Conservation (phyloP, 768 basidiomycete species). For the Xerocomellus amylosporus region DNA sequence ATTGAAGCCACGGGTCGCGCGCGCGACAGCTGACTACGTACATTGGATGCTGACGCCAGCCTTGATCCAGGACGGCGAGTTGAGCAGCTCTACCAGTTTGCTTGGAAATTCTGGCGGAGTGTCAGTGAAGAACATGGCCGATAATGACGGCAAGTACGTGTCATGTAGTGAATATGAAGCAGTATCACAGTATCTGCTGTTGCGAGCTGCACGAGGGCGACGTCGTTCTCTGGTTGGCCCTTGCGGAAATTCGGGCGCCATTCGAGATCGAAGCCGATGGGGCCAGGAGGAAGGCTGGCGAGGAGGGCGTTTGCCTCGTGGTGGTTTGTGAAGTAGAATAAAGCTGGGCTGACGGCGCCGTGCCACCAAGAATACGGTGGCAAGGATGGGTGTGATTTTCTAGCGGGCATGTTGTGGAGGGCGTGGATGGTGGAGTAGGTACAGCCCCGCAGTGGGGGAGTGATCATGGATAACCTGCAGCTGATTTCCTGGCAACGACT, state of each 20-base stretch:
- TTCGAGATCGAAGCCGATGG: slow-evolving; percentile 72
- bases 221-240: slow-evolving; percentile 57
- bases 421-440: slow-evolving; percentile 10
- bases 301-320: slow-evolving; percentile 22
- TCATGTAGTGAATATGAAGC: slow-evolving; percentile 64
- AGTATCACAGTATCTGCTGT: slow-evolving; percentile 53
- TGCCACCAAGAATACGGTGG: slow-evolving; percentile 25
- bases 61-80: slow-evolving; percentile 54
- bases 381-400: background rate
- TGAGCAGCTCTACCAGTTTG: slow-evolving; percentile 50
- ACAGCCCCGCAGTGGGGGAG: slow-evolving; percentile 1
- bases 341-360: slow-evolving; percentile 6
- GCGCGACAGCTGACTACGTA: slow-evolving; percentile 26
- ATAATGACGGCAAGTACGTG: slow-evolving; percentile 24
- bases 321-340: slow-evolving; percentile 38
- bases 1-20: background rate
- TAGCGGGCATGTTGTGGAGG: background rate
- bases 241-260: slow-evolving; percentile 66
- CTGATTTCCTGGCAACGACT: slow-evolving; percentile 1
- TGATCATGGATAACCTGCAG: background rate
- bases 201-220: slow-evolving; percentile 74
- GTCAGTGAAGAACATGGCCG: background rate
- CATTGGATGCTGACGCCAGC: slow-evolving; percentile 75
- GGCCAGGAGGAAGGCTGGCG: slow-evolving; percentile 22
- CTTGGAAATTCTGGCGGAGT: slow-evolving; percentile 48